Percentiles rank a stretch among this genome's conserved stretches.
Evolutionary conservation across 495 filamentous ascomycete genomes (phyloP).

Genomic region (Tuber brumale): DNA sequence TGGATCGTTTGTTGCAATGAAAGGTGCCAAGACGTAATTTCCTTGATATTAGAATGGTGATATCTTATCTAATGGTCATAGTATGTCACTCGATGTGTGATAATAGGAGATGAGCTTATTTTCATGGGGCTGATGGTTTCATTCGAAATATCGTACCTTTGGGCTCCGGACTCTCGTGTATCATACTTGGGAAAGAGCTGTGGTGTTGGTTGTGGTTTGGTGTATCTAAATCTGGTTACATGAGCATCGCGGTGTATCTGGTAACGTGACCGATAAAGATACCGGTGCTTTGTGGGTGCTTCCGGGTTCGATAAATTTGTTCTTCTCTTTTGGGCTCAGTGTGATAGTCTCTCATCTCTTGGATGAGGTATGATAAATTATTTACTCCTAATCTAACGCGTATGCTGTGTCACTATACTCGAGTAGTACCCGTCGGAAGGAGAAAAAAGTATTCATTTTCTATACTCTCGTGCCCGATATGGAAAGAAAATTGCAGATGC

Average conservation of each 20-base stretch:
- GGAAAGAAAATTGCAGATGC: neutral
- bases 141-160: neutral
- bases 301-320: neutral
- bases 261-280: neutral
- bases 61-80: neutral
- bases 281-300: neutral
- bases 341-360: too few species aligned
- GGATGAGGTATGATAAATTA: too few species aligned
- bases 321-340: neutral
- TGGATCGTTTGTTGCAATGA: neutral
- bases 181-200: neutral
- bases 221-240: neutral
- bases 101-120: neutral
- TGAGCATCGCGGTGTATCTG: neutral
- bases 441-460: neutral
- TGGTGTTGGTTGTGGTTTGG: neutral
- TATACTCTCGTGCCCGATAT: neutral
- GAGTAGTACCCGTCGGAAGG: neutral
- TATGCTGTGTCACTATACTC: neutral
- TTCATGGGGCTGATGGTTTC: neutral
- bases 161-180: neutral
- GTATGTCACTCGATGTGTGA: neutral
- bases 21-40: neutral
- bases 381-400: neutral
- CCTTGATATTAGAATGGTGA: neutral